phyloP scores from a whole-genome alignment of 805 yeast genomes.

The Kurtzmaniella fragi region DNA sequence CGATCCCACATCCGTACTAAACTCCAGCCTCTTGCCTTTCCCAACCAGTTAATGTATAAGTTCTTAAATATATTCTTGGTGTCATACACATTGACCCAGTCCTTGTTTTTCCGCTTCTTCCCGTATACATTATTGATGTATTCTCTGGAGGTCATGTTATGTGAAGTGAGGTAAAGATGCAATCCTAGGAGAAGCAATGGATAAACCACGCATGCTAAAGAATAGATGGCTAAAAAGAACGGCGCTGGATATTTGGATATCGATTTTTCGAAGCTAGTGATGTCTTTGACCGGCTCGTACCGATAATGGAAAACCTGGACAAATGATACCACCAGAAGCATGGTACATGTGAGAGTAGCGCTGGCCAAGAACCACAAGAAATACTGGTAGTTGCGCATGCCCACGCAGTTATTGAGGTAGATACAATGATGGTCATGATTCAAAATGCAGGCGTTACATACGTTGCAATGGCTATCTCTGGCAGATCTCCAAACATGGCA shows the following conservation, averaged over 20 bases:
- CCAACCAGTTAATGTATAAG: conserved; percentile 33
- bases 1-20: conserved; percentile 13
- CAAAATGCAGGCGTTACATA: conserved; percentile 61
- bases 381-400: conserved; percentile 32
- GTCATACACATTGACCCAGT: conserved; percentile 23
- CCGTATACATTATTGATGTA: conserved; percentile 46
- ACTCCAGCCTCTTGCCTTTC: conserved; percentile 22
- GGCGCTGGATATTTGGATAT: conserved; percentile 26
- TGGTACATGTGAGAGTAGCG: conserved; percentile 15
- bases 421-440: conserved; percentile 71
- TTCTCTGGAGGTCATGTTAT: conserved; percentile 70
- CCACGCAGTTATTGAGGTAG: conserved; percentile 49
- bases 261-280: conserved; percentile 11
- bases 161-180: conserved; percentile 51
- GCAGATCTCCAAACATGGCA: conserved; percentile 69
- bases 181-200: conserved; percentile 49
- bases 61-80: conserved; percentile 19
- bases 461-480: conserved; percentile 60
- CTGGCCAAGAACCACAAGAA: conserved; percentile 28
- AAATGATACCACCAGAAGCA: conserved; percentile 15
- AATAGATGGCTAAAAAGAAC: conserved; percentile 49
- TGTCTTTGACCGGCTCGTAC: conserved; percentile 25
- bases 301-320: conserved; percentile 17
- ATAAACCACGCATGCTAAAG: conserved; percentile 43
- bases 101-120: conserved; percentile 21